Evolutionary conservation across 768 basidiomycete species (phyloP), one percentile per base, ranked within the genome.

Genomic region (Mycena rosella): DNA sequence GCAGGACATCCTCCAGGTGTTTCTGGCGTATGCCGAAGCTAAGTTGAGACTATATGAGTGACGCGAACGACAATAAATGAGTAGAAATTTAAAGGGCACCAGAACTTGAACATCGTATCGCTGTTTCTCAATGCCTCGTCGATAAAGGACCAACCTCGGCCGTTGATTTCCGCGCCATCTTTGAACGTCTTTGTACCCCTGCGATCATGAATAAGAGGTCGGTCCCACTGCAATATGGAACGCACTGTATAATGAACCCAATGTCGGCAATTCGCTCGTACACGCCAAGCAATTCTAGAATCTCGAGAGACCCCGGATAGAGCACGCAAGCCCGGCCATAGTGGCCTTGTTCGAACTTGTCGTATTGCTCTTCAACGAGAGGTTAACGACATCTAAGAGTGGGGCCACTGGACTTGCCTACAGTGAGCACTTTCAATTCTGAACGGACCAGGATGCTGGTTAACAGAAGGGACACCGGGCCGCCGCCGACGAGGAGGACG

Each of bases 201-300:
- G 32, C 7, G 6, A 34, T 34, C 7, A 6, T 6, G 6, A 34
- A 34, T 6, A 6, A 34, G 32, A 34, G 32, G 32, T 34, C 32
- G 13, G 6, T 34, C 13, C 32, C 32, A 34, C 32, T 34, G 7
- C 13, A 34, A 34, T n/a, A n/a, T n/a, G n/a, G 13, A 34, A 52
- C 52, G 29, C 42, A 55, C 61, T 29, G 27, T 42, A 63, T 14
- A 24, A 55, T 32, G 20, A 45, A 61, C 10, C 61, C 61, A 17
- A 63, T 54, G 10, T 54, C 61, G 3, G 52, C 52, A 24, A 63
- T n/a, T 20, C 61, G 52, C 14, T 63, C 52, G 27, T 63, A 63
- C 17, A 54, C 17, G 15, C 49, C 60, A 20, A 61, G 4, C 49
- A 63, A 47, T 27, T 63, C 52, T 10, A 63, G 17, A 10, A 63